A percentile compares a stretch with the other conserved stretches of the same genome.
phyloP scores from a whole-genome alignment of 1,139 yeast species.

The Diutina pseudorugosa region DNA sequence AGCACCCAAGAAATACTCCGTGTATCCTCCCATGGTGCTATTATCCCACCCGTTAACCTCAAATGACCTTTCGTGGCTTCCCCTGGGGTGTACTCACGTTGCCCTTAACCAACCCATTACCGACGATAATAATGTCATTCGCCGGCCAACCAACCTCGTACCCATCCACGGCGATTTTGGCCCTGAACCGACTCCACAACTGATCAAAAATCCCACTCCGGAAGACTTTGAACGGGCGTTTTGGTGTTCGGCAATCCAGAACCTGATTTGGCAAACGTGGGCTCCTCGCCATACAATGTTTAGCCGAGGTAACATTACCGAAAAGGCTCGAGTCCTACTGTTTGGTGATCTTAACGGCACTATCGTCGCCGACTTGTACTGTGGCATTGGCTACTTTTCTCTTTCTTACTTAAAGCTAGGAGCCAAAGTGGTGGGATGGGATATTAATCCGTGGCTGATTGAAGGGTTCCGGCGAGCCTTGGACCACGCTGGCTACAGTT shows the following conservation, averaged over 20 bases:
- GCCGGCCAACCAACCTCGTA: constrained; percentile 47
- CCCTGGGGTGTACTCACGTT: constrained; percentile 35
- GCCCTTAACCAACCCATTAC: constrained; percentile 65
- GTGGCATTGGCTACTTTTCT: constrained; percentile 82
- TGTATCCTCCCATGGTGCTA: constrained; percentile 59
- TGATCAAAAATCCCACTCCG: constrained; percentile 24
- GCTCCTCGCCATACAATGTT: constrained; percentile 83
- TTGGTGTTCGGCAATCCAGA: constrained; percentile 66
- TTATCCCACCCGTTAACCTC: constrained; percentile 23
- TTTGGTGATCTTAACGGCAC: constrained; percentile 16
- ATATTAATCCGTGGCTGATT: constrained; percentile 75
- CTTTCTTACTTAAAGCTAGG: constrained; percentile 49
- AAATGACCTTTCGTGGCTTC: neutral
- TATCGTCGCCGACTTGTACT: constrained; percentile 57
- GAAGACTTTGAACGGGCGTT: constrained; percentile 40
- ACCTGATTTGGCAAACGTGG: constrained; percentile 73
- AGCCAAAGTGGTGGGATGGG: constrained; percentile 65
- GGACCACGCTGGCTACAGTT: constrained; percentile 27
- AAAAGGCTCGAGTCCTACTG: constrained; percentile 52
- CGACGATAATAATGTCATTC: constrained; percentile 35
- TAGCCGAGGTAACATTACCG: constrained; percentile 79
- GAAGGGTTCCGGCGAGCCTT: constrained; percentile 57
- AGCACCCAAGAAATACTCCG: constrained; percentile 41
- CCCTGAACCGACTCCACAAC: constrained; percentile 17
- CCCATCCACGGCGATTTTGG: constrained; percentile 64